Conservation (phyloP, 2,329 filamentous ascomycete species). For the Hymenoscyphus infarciens region DNA sequence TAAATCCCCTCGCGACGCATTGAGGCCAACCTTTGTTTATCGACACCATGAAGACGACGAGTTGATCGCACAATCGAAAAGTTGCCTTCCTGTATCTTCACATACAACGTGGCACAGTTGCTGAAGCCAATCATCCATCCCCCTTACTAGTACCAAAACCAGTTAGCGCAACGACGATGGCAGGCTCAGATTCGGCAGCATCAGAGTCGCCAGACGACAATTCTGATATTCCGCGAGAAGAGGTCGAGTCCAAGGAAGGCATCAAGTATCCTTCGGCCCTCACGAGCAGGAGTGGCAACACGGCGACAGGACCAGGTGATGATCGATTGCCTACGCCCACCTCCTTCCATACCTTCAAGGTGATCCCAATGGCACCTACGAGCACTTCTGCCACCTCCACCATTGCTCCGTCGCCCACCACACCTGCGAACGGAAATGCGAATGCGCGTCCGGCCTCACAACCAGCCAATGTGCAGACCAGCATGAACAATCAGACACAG, state of each 20-base stretch:
- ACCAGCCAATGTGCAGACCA: neutral
- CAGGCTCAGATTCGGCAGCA: conserved; percentile 4
- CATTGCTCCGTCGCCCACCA: conserved; percentile 27
- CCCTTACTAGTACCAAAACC: conserved; percentile 4
- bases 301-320: neutral
- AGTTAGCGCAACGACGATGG: conserved; percentile 4
- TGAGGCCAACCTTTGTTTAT: neutral
- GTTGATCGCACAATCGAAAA: neutral
- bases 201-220: neutral
- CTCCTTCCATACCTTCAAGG: conserved; percentile 32
- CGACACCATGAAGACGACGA: neutral
- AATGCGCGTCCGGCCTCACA: conserved; percentile 23
- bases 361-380: conserved; percentile 32
- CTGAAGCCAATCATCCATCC: conserved; percentile 7
- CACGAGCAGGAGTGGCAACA: conserved; percentile 5
- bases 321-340: conserved; percentile 29
- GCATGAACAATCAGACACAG: conserved; percentile 10
- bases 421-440: conserved; percentile 28
- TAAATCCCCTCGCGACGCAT: neutral
- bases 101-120: conserved; percentile 2
- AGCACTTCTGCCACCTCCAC: conserved; percentile 24
- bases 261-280: conserved; percentile 1
- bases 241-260: neutral
- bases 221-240: neutral
- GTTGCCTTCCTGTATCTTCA: neutral